These are phyloP conservation scores for Sporothrix brunneoviolacea DNA, from an alignment of 2,329 filamentous ascomycete genomes.

Conservation along the genomic window DNA sequence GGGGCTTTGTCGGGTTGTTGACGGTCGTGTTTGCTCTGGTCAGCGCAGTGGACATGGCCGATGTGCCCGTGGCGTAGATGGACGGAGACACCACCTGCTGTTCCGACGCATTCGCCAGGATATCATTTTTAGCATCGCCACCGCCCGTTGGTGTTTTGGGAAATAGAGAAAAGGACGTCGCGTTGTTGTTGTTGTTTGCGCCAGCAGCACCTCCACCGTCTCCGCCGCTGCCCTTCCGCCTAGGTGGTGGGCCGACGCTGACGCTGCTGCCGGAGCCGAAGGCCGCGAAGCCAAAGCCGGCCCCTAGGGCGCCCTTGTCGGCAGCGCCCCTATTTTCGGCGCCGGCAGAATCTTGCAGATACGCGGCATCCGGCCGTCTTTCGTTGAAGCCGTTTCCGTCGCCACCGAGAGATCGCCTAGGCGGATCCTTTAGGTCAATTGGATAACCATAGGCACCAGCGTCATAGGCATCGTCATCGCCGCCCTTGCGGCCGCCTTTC, in stretches of 20 bases:
- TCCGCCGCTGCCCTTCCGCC: slow-evolving; percentile 9
- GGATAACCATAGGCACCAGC: slow-evolving; percentile 19
- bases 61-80: slow-evolving; percentile 10
- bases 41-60: background rate
- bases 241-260: slow-evolving; percentile 11
- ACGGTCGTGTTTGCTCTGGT: slow-evolving; percentile 9
- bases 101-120: too few relatives aligned
- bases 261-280: slow-evolving; percentile 15
- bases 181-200: slow-evolving; percentile 5
- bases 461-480: slow-evolving; percentile 1
- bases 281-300: slow-evolving; percentile 19
- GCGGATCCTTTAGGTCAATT: slow-evolving; percentile 22
- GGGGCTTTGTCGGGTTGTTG: slow-evolving; percentile 14
- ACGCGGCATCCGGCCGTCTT: slow-evolving; percentile 1
- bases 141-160: slow-evolving; percentile 16
- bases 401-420: slow-evolving; percentile 1
- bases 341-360: background rate
- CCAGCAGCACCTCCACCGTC: too few relatives aligned
- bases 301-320: background rate
- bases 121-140: background rate
- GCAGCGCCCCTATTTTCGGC: background rate
- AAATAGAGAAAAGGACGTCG: slow-evolving; percentile 22
- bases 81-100: slow-evolving; percentile 4
- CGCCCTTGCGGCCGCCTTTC: slow-evolving; percentile 5
- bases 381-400: background rate